Conservation (phyloP, 805 yeast genomes). For the Saturnispora gosingensis region DNA sequence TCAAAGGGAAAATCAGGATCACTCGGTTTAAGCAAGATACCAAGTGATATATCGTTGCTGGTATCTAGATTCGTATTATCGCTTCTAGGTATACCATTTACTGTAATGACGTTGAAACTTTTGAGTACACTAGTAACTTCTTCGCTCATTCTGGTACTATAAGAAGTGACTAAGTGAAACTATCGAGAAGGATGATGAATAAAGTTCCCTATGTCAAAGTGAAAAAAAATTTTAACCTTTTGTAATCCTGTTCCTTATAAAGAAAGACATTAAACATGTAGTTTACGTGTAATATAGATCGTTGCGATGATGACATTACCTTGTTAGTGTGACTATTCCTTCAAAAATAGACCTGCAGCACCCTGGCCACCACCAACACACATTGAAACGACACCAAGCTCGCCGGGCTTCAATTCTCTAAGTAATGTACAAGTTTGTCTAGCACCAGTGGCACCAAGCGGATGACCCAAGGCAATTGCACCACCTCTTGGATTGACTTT, state of each 20-base stretch:
- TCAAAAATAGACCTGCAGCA: conserved; percentile 80
- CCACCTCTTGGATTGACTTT: conserved; percentile 92
- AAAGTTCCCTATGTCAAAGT: background rate
- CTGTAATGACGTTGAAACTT: conserved; percentile 20
- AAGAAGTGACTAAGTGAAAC: background rate
- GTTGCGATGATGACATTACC: background rate
- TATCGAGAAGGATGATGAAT: too few species aligned
- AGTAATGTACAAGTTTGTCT: conserved; percentile 86
- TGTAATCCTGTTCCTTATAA: background rate
- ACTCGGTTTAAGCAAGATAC: conserved; percentile 42
- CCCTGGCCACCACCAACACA: conserved; percentile 99
- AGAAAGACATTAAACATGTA: background rate
- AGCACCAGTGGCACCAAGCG: conserved; percentile 77
- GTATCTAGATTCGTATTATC: background rate
- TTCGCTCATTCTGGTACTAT: conserved; percentile 8
- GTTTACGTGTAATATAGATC: background rate
- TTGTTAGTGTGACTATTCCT: conserved; percentile 41
- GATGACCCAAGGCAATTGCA: conserved; percentile 95
- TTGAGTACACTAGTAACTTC: conserved; percentile 3
- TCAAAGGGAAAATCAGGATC: conserved; percentile 73
- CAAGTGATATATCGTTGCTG: conserved; percentile 29
- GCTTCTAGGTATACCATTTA: conserved; percentile 22
- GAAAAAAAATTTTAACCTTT: too few species aligned
- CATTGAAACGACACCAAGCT: conserved; percentile 90
- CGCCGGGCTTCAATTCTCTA: conserved; percentile 68